Conservation (phyloP, 2,329 filamentous ascomycete species). For the Neofusicoccum kwambonambiense region DNA sequence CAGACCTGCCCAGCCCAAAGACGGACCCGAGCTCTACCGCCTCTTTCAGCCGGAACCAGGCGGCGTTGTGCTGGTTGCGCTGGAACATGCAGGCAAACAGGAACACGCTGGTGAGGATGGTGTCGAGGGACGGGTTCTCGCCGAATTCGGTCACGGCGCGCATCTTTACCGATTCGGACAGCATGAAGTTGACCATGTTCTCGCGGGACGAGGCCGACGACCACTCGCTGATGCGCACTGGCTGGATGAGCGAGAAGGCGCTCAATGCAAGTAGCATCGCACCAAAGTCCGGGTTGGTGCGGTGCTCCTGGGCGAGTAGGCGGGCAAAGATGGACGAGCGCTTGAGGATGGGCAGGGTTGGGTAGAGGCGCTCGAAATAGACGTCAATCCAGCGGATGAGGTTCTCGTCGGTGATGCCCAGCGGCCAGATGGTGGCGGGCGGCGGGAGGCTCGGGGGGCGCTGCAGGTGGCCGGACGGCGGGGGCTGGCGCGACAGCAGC, state of each 20-base stretch:
- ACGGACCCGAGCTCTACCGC: slow-evolving; percentile 42
- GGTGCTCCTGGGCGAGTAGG: slow-evolving; percentile 44
- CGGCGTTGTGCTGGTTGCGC: slow-evolving; percentile 27
- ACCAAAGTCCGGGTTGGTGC: slow-evolving; percentile 43
- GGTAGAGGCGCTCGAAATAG: slow-evolving; percentile 46
- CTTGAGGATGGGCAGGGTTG: slow-evolving; percentile 43
- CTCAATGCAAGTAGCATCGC: slow-evolving; percentile 45
- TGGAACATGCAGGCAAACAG: slow-evolving; percentile 32
- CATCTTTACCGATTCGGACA: slow-evolving; percentile 46
- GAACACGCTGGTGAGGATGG: slow-evolving; percentile 31
- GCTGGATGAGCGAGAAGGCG: slow-evolving; percentile 46
- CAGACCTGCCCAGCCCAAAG: slow-evolving; percentile 40
- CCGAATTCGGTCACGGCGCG: slow-evolving; percentile 41
- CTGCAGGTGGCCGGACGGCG: not conserved
- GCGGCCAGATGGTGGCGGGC: slow-evolving; percentile 1
- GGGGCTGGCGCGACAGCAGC: not conserved
- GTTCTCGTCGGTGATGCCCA: slow-evolving; percentile 33
- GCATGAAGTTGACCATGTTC: slow-evolving; percentile 42
- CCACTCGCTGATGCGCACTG: slow-evolving; percentile 44
- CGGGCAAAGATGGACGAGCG: slow-evolving; percentile 42
- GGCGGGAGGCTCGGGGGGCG: not conserved
- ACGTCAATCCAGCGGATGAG: slow-evolving; percentile 41
- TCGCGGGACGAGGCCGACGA: slow-evolving; percentile 27
- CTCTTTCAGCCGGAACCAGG: slow-evolving; percentile 28
- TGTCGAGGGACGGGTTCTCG: slow-evolving; percentile 28